Percentiles rank a stretch among this genome's conserved stretches.
These are phyloP conservation scores for Pyrenophora graminea DNA, from an alignment of 2,329 filamentous ascomycete genomes.

Conservation along the genomic window DNA sequence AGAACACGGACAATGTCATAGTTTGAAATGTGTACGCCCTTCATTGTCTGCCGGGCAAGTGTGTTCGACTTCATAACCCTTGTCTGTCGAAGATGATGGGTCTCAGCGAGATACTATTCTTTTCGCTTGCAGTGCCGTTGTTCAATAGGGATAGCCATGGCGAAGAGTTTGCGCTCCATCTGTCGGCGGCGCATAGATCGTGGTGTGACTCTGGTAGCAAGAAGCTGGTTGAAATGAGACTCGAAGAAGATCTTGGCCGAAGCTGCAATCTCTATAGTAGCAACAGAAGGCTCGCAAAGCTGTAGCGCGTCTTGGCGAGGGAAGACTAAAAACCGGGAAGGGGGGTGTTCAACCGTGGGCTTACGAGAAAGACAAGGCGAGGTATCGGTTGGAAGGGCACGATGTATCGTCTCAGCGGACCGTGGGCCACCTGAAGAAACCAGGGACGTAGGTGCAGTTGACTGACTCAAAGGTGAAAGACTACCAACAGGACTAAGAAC, in stretches of 20 bases:
- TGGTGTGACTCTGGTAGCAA: conserved; percentile 59
- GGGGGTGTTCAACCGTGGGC: conserved; percentile 18
- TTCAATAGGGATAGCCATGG: conserved; percentile 61
- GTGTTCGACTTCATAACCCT: conserved; percentile 70
- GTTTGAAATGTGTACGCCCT: conserved; percentile 61
- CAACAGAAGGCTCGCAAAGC: conserved; percentile 46
- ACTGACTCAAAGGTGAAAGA: conserved; percentile 33
- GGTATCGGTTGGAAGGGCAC: conserved; percentile 19
- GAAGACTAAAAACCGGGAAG: conserved; percentile 35
- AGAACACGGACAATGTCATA: conserved; percentile 83
- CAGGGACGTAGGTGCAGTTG: conserved; percentile 43
- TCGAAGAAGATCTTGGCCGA: conserved; percentile 87
- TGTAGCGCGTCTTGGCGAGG: conserved; percentile 41
- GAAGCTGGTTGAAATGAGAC: conserved; percentile 75
- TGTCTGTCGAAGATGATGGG: conserved; percentile 72
- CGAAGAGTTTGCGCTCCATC: conserved; percentile 67
- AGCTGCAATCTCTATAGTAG: conserved; percentile 76
- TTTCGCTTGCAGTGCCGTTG: conserved; percentile 58
- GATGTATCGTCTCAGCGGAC: conserved; percentile 36
- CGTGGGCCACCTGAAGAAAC: conserved; percentile 38
- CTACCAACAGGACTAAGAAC: conserved; percentile 31
- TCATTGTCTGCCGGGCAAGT: conserved; percentile 52
- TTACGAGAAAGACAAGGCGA: conserved; percentile 26
- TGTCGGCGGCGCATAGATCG: conserved; percentile 65
- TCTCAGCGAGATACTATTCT: conserved; percentile 70